Conservation (phyloP, 495 filamentous ascomycete genomes). For the Penicillium soppii region DNA sequence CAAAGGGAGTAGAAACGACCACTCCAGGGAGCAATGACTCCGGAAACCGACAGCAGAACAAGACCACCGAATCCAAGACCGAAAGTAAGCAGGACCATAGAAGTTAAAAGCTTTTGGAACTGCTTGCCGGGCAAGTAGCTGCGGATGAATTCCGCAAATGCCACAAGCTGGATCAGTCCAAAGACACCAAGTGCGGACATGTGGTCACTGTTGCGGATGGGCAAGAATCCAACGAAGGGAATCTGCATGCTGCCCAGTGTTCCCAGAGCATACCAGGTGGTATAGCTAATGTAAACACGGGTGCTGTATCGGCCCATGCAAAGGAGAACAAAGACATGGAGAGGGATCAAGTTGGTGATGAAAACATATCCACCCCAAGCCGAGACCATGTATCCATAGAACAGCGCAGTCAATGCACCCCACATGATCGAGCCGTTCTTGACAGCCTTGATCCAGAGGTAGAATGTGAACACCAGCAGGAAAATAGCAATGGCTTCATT, state of each 20-base stretch:
- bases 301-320: constrained; percentile 97
- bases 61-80: constrained; percentile 71
- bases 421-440: constrained; percentile 95
- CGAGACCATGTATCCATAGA: constrained; percentile 99
- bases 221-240: constrained; percentile 97
- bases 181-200: constrained; percentile 98
- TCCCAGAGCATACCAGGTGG: constrained; percentile 95
- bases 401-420: constrained; percentile 91
- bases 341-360: constrained; percentile 95
- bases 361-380: constrained; percentile 99
- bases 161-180: constrained; percentile 91
- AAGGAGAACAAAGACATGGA: constrained; percentile 93
- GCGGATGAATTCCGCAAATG: constrained; percentile 87
- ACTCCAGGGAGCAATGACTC: constrained; percentile 95
- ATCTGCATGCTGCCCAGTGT: constrained; percentile 99
- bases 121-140: constrained; percentile 85
- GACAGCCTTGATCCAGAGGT: constrained; percentile 96
- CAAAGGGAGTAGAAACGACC: constrained; percentile 99
- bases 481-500: constrained; percentile 99
- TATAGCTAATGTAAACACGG: constrained; percentile 92
- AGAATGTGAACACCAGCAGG: constrained; percentile 97
- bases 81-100: constrained; percentile 75
- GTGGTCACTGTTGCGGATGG: constrained; percentile 95
- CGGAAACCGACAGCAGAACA: constrained; percentile 78
- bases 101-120: constrained; percentile 82